Base-by-base conservation (phyloP, 768 basidiomycete genomes). In the Hericium coralloides region DNA sequence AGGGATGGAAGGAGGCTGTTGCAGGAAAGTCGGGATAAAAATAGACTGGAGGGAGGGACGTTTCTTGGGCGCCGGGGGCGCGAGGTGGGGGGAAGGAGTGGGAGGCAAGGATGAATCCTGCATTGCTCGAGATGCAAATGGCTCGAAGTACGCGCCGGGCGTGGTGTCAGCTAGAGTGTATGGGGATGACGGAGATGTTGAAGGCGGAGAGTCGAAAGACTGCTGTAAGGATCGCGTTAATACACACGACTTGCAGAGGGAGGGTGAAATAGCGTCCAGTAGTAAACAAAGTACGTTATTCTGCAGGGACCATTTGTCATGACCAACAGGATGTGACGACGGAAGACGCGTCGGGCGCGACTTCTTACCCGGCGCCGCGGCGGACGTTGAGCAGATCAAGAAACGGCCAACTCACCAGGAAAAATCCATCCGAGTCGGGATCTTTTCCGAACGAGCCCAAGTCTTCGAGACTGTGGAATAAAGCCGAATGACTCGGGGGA, bases 1-100 rank as follows among this genome's bases (percentile, higher is more conserved):
- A 26, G 43, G 54, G 15, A 51, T 15, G 31, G 52, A 39, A 36
- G 57, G 49, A 15, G 55, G 39, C 64, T 55, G 66, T 55, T 70
- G 73, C 38, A 79, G 64, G 67, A 78, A 79, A 36, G 79, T 70
- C 58, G 78, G 76, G 48, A 76, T 70, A 63, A 80, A 68, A 51
- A 83, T 72, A 57, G 78, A 74, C 64, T 79, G 79, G 56, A 83
- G 66, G 4, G 81, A 83, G 50, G 76, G 76, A 53, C 78, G 78
- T 67, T 76, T 79, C 68, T 73, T 77, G 49, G 75, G 67, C 74
- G 78, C 77, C 60, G 58, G 71, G 66, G 43, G 26, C 31, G 31
- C 38, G 38, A 22, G 23, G 39, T 49, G 45, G 25, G 53, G 52
- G 58, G 49, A 61, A 49, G 17, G 20, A 48, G 51, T 52, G 26